These are phyloP conservation scores for Evansstolkia leycettana DNA, from an alignment of 495 filamentous ascomycete genomes.

Conservation along the genomic window DNA sequence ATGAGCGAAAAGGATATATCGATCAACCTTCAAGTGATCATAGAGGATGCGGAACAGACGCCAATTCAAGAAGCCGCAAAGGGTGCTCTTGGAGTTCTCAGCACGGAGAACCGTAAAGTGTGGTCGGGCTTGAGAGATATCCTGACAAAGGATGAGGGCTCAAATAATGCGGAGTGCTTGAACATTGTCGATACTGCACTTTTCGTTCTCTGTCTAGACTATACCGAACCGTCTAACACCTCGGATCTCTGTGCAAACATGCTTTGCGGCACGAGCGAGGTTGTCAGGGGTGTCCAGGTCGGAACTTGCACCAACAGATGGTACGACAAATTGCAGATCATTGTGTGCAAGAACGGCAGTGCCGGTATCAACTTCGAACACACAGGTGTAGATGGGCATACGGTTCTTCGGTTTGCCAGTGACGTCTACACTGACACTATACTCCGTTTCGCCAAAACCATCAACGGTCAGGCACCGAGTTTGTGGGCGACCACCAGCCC, in stretches of 20 bases:
- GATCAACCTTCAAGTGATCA: constrained; percentile 82
- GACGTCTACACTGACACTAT: constrained; percentile 98
- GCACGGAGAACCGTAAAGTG: constrained; percentile 90
- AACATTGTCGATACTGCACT: constrained; percentile 90
- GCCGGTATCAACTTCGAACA: constrained; percentile 99
- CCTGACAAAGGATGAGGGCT: constrained; percentile 70
- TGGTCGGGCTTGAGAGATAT: constrained; percentile 91
- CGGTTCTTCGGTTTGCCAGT: constrained; percentile 87
- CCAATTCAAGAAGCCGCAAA: constrained; percentile 92
- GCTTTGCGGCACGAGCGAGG: constrained; percentile 89
- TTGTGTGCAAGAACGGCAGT: constrained; percentile 96
- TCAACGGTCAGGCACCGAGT: constrained; percentile 87
- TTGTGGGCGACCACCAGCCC: constrained; percentile 87
- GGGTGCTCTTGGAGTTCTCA: constrained; percentile 83
- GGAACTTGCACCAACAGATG: constrained; percentile 96
- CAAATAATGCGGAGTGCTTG: constrained; percentile 91
- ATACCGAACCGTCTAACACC: constrained; percentile 68
- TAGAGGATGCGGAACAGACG: constrained; percentile 78
- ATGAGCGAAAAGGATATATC: constrained; percentile 95
- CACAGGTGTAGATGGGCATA: constrained; percentile 95
- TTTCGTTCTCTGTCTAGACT: constrained; percentile 85
- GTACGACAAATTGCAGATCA: constrained; percentile 99
- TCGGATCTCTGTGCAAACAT: constrained; percentile 90
- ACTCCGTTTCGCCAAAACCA: constrained; percentile 85
- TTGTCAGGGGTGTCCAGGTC: constrained; percentile 87